Evolutionary conservation across 805 yeast species (phyloP), one percentile per base, ranked within the genome.

Genomic region (Ogataea pignaliae): DNA sequence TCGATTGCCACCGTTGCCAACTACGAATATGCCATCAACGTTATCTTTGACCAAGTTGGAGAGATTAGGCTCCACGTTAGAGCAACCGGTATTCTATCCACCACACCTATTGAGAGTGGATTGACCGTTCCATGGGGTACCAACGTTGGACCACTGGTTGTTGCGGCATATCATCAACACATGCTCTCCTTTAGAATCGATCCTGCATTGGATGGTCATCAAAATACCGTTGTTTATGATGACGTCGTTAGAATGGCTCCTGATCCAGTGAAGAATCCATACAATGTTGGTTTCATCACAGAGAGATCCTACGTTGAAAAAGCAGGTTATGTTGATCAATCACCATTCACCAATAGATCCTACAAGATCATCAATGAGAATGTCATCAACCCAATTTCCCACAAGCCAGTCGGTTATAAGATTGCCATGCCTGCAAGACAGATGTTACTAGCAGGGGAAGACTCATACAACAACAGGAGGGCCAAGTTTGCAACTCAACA

Each of bases 141-240:
- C 26, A 73, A 76, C 51, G 84, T 85, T 46, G 88, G 87, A 34
- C 90, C 89, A 50, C 79, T 84, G 58, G 89, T 81, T 44, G 75
- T 84, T 75, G 95, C 95, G 42, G 83, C 90, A 29, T 83, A 81
- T 70, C 95, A 85, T 64, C 95, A 85, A 69, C 95, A 85, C 68
- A 72, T 85, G 60, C 71, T 85, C 55, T 79, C 86, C 7, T 81
- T 85, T 68, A 79, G 93, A 73, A 77, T 86, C 56, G 93, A 85
- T 64, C 86, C 90, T 37, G 88, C 90, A 47, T 63, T 85, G 39
- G 95, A 85, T 61, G 95, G 95, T 56, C 84, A 85, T 66, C 71
- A 81, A 51, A 85, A 85, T 71, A 69, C 91, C 13, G 86, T 83
- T 47, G 78, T 74, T 36, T 83, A 75, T 56, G 88, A 83, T 57